phyloP scores from a whole-genome alignment of 1,284 basidiomycete genomes.

The Microbotryomycetes sp. region DNA sequence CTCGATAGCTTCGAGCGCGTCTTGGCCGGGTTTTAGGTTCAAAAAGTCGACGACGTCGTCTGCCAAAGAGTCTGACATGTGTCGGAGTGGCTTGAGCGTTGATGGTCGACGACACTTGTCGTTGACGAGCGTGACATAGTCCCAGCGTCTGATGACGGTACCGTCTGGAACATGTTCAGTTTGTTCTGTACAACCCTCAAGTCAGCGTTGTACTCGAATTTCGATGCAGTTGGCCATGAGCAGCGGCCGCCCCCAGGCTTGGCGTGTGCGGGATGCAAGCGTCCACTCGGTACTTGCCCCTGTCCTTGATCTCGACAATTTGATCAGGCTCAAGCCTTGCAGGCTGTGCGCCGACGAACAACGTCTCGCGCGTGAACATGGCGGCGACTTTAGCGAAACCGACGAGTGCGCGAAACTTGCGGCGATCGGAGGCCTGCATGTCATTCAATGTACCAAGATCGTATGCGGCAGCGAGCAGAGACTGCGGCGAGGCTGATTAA shows the following conservation, averaged over 20 bases:
- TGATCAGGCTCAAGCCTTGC: neutral
- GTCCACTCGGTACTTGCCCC: no score
- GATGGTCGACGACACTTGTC: neutral
- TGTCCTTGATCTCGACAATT: neutral
- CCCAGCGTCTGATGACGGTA: slow-evolving; percentile 5
- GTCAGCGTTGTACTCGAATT: no score
- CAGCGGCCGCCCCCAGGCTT: no score
- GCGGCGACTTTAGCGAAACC: neutral
- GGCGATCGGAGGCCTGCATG: neutral
- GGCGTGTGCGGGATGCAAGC: no score
- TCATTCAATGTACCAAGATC: neutral
- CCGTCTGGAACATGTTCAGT: neutral
- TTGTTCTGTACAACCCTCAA: neutral
- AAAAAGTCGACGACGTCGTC: slow-evolving; percentile 29
- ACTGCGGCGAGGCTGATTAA: no score
- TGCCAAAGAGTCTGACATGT: slow-evolving; percentile 15
- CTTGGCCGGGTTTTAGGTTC: slow-evolving; percentile 19
- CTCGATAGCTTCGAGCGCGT: slow-evolving; percentile 18
- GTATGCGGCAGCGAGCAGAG: no score
- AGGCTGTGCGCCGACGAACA: neutral
- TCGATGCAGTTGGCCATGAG: neutral
- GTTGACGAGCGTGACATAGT: slow-evolving; percentile 14
- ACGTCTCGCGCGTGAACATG: neutral
- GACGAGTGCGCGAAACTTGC: neutral
- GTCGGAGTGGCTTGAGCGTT: slow-evolving; percentile 18